Evolutionary conservation across 2,329 filamentous ascomycete genomes (phyloP), one percentile per base, ranked within the genome.

Genomic region (Coniochaeta hoffmannii): DNA sequence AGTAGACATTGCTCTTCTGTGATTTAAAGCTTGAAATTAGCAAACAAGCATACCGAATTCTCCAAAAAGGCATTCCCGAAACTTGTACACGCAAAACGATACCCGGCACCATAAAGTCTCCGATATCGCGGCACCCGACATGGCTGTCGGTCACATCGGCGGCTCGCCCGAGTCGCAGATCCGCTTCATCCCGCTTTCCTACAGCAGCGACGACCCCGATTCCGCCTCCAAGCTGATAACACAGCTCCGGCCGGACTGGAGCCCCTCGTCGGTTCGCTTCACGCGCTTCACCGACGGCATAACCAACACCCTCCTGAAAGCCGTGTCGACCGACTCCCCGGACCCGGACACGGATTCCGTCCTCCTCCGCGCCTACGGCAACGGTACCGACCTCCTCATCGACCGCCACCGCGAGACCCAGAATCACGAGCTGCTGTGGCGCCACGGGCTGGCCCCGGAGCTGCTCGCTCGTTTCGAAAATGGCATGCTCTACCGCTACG

Each of bases 271-370:
- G 44, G 80, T 99, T 64, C 86, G 94, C 66, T 90, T 97, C 68
- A 80, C 90, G 62, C 87, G 89, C 61, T 99, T 97, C 76, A 99
- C 91, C 36, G 94, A 99, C 66, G 94, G 94, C 67, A 99, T 97
- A 74, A 99, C 94, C 62, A 99, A 99, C 73, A 97, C 92, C 52
- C 76, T 93, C 51, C 78, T 91, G 60, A 92, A 92, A 70, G 85
- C 86, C n/a, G 73, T 88, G 66, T 89, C 90, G 69, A 81, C 78
- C 62, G 78, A 77, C 26, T 69, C 76, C 1, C 89, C 88, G 52
- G 77, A 87, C 61, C 86, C 89, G 53, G 92, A 97, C 71, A 80
- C 81, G 59, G 89, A 96, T 61, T 89, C 94, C 32, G 83, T 97
- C 62, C 79, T 99, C 60, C 82, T 99, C 66, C 85, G 94, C 63